Evolutionary conservation across 257 asterid genomes (phyloP), one percentile per base, ranked within the genome.

Genomic region (Pogostemon cablin): DNA sequence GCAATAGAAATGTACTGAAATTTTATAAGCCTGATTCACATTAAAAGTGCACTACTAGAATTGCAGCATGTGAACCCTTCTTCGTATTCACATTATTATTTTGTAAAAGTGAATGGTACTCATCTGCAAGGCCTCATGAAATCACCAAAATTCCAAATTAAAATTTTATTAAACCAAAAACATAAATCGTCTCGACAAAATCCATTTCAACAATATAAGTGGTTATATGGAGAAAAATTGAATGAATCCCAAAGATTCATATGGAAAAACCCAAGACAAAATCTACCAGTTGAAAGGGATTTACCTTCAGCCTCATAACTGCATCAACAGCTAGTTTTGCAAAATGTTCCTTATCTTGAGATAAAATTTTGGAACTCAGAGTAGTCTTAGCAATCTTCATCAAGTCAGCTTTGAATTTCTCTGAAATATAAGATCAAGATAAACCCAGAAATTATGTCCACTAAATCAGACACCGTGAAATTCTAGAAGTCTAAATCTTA

Each of bases 301-400:
- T 47, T 71, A 90, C 97, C 98, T 92, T 90, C 63, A 92, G 74
- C 82, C 97, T 79, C 98, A 90, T 84, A 67, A 92, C 98, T 8
- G 98, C 98, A 78, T 92, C 98, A 72, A 90, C 95, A 49, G 96
- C 97, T 50, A 92, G 83, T 77, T 77, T 80, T 4, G 91, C 95
- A 82, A 92, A 92, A 81, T 88, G 95, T 60, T 86, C 97, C 81
- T 90, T 90, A 81, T 92, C 97, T 71, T 90, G 98, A 59, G 98
- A 88, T 65, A 90, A 85, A 76, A 92, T 90, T 78, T 92, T 92
- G 76, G 98, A 90, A 69, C 98, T 92, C 89, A 92, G 79, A 59
- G 98, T 92, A 72, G 98, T 92, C 97, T 75, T 88, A 41, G 96
- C 96, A 64, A 92, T 90, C 83, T 86, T 90, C 95, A 92, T 79